Evolutionary conservation across 768 basidiomycete genomes (phyloP), one percentile per base, ranked within the genome.

Genomic region (Pisolithus sp.): DNA sequence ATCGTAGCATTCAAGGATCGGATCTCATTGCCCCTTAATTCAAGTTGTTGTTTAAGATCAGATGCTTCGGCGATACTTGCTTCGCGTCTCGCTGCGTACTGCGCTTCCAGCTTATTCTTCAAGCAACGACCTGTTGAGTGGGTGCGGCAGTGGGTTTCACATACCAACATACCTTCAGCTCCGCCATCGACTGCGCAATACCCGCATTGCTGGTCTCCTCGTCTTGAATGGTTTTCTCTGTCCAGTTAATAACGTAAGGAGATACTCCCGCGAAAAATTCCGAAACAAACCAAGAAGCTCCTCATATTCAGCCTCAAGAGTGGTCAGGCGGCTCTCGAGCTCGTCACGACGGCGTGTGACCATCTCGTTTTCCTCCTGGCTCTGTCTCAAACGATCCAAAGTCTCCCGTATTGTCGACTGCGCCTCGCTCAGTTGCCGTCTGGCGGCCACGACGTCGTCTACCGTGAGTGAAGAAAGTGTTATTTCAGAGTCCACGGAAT

Each of bases 291-390:
- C 94, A 30, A 99, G 78, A 23, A 98, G 77, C 69, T 98, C 96
- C 69, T 99, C 96, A 60, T 97, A 98, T 63, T 98, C 96, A 3
- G 87, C 76, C 70, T 98, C 94, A 26, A 98, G 72, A 42, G 83
- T 78, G 36, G 81, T 69, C 45, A 96, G 76, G 53, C 94, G 79
- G 38, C 78, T 73, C 70, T 99, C 94, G 39, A 98, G 70, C 64
- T 99, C 96, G 56, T 92, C 90, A 55, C 85, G 78, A 55, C 94
- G 75, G 58, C 91, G 81, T 24, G 75, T 71, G 52, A 90, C 75
- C 76, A 91, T 81, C 62, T 94, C 93, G 54, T 83, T 86, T 76
- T 98, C 94, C 67, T 98, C 93, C 61, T 94, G 89, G 55, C 84
- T 85, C 69, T 92, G 86, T 55, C 92, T 76, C 40, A 96, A 78